Base-by-base conservation (phyloP, 2,329 filamentous ascomycete genomes). In the Nemania diffusa region DNA sequence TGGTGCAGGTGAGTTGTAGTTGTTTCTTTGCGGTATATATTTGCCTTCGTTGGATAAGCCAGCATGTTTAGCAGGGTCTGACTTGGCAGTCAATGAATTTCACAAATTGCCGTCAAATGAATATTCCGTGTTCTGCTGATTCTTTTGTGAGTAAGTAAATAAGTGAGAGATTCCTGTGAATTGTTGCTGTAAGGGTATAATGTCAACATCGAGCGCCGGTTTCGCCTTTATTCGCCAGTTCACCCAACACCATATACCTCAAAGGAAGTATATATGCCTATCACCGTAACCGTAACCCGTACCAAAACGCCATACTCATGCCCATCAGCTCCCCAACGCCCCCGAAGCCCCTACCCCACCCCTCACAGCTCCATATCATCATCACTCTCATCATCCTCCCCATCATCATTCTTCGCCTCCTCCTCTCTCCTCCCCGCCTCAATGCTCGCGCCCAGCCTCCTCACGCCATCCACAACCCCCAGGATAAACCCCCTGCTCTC, bases 381-480 rank as follows among this genome's bases (percentile, higher is more conserved):
- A 67, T 89, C 87, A 71, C 91, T 89, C 40, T 87, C 88, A 68
- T n/a, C n/a, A n/a, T n/a, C n/a, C n/a, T 88, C 88, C 20, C 84
- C 85, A 32, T 85, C 86, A 3, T 27, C 67, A 6, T 83, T 85
- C 62, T 84, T 92, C 48, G 88, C 88, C 75, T 96, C 91, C 71
- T 92, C 88, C 74, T 97, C 94, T 70, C 91, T 85, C 69, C 92
- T 86, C 53, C 88, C 88, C 69, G 91, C 88, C 82, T 98, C 95
- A 61, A 90, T 89, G 44, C 92, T 93, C 1, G 91, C 89, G 9
- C 93, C 93, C 58, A 98, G 88, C 82, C 89, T 94, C 74, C 94
- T 88, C 74, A 98, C 84, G 4, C 92, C 93, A 78, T 98, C 94
- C 70, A 98, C 90, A 1, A 97, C 93, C 0, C 92, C 92, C 1